A percentile compares a stretch with the other conserved stretches of the same genome.
These are phyloP conservation scores for Psilocybe mexicana DNA, from an alignment of 1,284 basidiomycete species.

Conservation along the genomic window DNA sequence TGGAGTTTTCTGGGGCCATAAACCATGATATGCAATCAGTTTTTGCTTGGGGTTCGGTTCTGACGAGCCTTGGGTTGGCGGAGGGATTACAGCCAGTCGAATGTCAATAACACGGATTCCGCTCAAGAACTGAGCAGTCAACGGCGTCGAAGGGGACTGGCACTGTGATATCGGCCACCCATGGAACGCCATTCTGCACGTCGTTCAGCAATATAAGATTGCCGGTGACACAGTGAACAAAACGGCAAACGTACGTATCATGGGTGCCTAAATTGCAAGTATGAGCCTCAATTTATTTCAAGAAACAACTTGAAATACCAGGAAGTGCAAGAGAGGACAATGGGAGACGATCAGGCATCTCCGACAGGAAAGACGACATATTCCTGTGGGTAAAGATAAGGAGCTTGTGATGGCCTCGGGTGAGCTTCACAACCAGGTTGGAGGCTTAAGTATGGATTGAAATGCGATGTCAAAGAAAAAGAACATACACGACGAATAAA, in stretches of 20 bases:
- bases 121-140: constrained; percentile 57
- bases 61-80: constrained; percentile 6
- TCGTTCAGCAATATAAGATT: background rate
- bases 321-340: constrained; percentile 76
- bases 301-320: constrained; percentile 44
- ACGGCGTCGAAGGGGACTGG: constrained; percentile 54
- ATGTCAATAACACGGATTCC: constrained; percentile 84
- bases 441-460: background rate
- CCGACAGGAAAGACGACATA: constrained; percentile 60
- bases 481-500: constrained; percentile 53
- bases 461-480: background rate
- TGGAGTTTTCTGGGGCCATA: constrained; percentile 66
- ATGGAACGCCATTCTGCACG: constrained; percentile 69
- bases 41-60: constrained; percentile 22
- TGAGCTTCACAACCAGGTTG: constrained; percentile 31
- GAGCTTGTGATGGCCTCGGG: constrained; percentile 42
- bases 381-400: constrained; percentile 59
- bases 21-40: constrained; percentile 80
- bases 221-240: background rate
- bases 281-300: constrained; percentile 16
- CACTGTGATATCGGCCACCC: constrained; percentile 82
- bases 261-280: constrained; percentile 48
- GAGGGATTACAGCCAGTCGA: constrained; percentile 69
- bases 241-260: constrained; percentile 53
- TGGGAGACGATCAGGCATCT: constrained; percentile 63